Evolutionary conservation across 192 early-diverging fungal species (phyloP), one percentile per base, ranked within the genome.

Genomic region (Gonapodya prolifera): DNA sequence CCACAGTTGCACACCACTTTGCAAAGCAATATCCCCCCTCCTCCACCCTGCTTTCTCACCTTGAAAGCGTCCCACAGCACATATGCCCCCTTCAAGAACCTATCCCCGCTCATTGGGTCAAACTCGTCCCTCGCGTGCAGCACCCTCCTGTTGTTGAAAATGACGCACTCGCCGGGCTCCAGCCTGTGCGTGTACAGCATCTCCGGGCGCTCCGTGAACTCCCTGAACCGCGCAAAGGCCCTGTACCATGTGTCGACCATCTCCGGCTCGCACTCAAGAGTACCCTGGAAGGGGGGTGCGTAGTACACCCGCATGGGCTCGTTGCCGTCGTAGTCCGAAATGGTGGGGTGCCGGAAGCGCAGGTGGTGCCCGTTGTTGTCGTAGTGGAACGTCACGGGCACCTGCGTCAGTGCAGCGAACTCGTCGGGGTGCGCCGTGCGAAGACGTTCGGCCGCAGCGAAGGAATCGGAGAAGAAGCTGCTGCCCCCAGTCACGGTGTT

Each of bases 201-300:
- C 34, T 85, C 84, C 29, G 82, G 82, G 28, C 83, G 76, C 75
- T 91, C 84, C 70, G 94, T 82, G 35, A 89, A 83, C 2, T 84
- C 83, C 34, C 86, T 85, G 81, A 93, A 92, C 0, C 77, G 69
- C 35, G 80, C 82, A 79, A 93, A 88, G 0, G 94, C 92, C 70
- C 81, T 75, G 79, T 94, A 93, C 76, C 92, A 91, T 29, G 77
- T 70, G 17, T 79, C 79, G 69, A 89, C 86, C 30, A 87, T 78
- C 1, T 82, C 75, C 0, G 83, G 83, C 17, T 86, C 81, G 32
- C 79, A 69, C 71, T 87, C 86, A 35, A 92, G 76, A 16, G 91
- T 92, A 0, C 92, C 94, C 83, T 94, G 93, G 85, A 95, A 95
- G 32, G 93, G 94, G 30, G 94, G 94, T 0, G 91, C 82, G 75